These are phyloP conservation scores for Peniophora sp. DNA, from an alignment of 1,284 basidiomycete genomes.

Conservation along the genomic window DNA sequence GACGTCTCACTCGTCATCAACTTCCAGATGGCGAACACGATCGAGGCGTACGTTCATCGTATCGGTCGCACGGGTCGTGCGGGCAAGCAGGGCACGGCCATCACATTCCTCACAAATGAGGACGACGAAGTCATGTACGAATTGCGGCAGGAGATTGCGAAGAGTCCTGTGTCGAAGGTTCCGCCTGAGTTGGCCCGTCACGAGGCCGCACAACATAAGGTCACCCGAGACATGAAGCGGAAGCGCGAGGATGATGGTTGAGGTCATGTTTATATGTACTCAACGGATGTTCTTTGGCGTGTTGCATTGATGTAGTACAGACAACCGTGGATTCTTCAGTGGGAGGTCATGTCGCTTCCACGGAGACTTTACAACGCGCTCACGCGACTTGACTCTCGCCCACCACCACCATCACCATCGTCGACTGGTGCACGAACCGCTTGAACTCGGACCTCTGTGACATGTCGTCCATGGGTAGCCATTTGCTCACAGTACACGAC, in stretches of 20 bases:
- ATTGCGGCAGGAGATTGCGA: constrained; percentile 67
- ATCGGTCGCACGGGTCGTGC: constrained; percentile 98
- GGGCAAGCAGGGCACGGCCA: constrained; percentile 86
- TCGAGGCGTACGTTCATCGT: constrained; percentile 96
- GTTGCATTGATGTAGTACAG: no score
- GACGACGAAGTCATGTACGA: constrained; percentile 96
- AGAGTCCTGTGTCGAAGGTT: constrained; percentile 89
- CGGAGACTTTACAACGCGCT: no score
- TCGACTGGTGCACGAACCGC: no score
- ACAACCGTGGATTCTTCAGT: no score
- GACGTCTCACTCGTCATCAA: constrained; percentile 96
- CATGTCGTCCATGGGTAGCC: no score
- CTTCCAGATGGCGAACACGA: constrained; percentile 93
- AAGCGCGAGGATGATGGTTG: constrained; percentile 67
- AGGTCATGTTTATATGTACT: no score
- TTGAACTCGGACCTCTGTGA: no score
- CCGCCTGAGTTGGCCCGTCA: constrained; percentile 82
- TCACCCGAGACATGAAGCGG: constrained; percentile 88
- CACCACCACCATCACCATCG: no score
- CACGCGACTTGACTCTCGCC: no score
- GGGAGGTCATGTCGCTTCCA: no score
- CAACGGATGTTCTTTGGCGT: no score
- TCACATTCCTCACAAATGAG: constrained; percentile 93
- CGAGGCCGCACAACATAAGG: constrained; percentile 82
- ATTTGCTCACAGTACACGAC: no score